These are phyloP conservation scores for Pseudocercospora cruenta DNA, from an alignment of 2,329 filamentous ascomycete genomes.

Conservation along the genomic window DNA sequence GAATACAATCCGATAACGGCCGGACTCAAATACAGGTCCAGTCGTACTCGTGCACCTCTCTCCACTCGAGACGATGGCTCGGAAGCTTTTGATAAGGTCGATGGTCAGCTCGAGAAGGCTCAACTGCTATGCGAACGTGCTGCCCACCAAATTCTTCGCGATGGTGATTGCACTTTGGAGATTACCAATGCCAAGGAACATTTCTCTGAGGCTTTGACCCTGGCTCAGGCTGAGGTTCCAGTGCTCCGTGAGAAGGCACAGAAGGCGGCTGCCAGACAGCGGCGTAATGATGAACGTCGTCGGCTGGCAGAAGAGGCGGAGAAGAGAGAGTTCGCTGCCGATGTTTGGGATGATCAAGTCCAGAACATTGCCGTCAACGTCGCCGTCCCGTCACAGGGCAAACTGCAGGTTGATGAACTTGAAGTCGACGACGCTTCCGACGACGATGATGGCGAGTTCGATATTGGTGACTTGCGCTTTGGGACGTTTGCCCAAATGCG, in stretches of 20 bases:
- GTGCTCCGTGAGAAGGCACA: constrained; percentile 28
- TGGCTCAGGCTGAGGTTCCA: constrained; percentile 41
- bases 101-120: constrained; percentile 77
- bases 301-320: constrained; percentile 25
- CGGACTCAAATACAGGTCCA: constrained; percentile 42
- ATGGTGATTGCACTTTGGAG: constrained; percentile 81
- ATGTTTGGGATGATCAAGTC: neutral
- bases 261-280: constrained; percentile 29
- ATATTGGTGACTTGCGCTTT: constrained; percentile 11
- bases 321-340: constrained; percentile 7
- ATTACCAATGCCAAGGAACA: constrained; percentile 69
- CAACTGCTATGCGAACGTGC: constrained; percentile 83
- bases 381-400: constrained; percentile 17
- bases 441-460: constrained; percentile 18
- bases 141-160: constrained; percentile 85
- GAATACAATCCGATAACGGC: constrained; percentile 35
- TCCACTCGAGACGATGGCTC: constrained; percentile 27
- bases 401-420: constrained; percentile 26
- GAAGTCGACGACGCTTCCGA: constrained; percentile 27
- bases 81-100: constrained; percentile 63
- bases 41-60: constrained; percentile 14
- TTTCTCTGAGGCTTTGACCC: constrained; percentile 65
- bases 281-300: constrained; percentile 31
- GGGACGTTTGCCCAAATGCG: neutral
- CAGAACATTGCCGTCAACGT: constrained; percentile 14